Conservation (phyloP, 2,329 filamentous ascomycete genomes). For the Cytospora chrysosperma region DNA sequence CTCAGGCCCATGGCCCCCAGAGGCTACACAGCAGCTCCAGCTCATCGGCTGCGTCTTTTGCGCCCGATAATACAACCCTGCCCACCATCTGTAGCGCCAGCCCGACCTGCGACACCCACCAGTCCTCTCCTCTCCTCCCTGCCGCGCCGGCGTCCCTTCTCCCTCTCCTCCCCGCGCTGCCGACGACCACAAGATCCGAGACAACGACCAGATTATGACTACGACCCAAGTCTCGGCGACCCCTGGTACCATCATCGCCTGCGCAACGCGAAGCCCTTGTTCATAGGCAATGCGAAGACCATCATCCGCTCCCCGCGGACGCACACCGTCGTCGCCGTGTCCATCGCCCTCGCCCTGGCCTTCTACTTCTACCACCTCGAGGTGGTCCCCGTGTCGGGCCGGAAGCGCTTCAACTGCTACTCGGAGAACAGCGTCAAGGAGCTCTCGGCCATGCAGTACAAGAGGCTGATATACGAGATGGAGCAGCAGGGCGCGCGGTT, state of each 20-base stretch:
- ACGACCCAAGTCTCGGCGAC: constrained; percentile 20
- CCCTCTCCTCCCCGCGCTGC: constrained; percentile 16
- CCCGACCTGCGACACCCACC: background rate
- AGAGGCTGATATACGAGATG: constrained; percentile 55
- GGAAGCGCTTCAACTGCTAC: constrained; percentile 71
- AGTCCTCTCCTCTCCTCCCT: background rate
- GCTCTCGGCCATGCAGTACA: constrained; percentile 54
- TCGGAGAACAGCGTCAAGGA: constrained; percentile 53
- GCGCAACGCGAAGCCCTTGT: constrained; percentile 38
- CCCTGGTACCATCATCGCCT: constrained; percentile 29
- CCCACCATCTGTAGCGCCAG: background rate
- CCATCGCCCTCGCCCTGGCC: constrained; percentile 43
- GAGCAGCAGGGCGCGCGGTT: constrained; percentile 53
- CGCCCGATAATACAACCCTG: background rate
- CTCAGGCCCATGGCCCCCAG: background rate
- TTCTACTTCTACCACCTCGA: constrained; percentile 72
- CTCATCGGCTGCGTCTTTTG: background rate
- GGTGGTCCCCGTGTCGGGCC: constrained; percentile 69
- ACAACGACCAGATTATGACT: constrained; percentile 16
- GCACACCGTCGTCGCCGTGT: constrained; percentile 41
- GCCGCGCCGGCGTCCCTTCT: constrained; percentile 22
- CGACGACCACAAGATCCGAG: constrained; percentile 13
- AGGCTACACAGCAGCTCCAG: background rate
- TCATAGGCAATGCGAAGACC: constrained; percentile 37
- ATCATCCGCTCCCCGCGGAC: constrained; percentile 38